Percentiles rank a stretch among this genome's conserved stretches.
These are phyloP conservation scores for Toxoplasma gondii DNA, from an alignment of 169 alveolate genomes.

Conservation along the genomic window DNA sequence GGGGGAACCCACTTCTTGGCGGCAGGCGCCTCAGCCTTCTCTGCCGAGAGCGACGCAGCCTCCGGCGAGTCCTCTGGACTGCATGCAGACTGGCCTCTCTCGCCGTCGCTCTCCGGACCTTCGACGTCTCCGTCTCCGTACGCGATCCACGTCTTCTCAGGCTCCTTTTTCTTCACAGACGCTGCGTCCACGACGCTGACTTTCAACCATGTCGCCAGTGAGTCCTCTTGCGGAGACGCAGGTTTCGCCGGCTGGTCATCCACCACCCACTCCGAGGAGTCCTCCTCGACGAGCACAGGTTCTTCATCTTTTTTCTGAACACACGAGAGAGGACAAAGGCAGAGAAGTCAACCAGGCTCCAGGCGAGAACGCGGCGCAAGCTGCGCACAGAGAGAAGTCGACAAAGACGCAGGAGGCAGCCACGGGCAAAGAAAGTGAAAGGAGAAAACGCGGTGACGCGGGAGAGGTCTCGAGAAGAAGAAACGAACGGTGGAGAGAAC, in stretches of 20 bases:
- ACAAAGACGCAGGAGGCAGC: no score
- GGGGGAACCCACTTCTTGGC: conserved; percentile 43
- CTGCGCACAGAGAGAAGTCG: no score
- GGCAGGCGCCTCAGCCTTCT: neutral
- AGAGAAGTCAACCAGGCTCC: neutral
- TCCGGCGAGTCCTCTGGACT: neutral
- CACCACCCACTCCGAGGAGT: conserved; percentile 17
- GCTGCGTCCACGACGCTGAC: conserved; percentile 33
- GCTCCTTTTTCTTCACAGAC: neutral
- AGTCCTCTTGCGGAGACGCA: neutral
- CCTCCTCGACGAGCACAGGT: neutral
- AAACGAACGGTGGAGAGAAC: no score
- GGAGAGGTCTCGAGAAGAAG: no score
- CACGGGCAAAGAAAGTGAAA: neutral
- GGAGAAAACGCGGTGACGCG: no score
- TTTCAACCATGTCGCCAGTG: conserved; percentile 16
- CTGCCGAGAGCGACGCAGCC: neutral
- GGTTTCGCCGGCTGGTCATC: neutral
- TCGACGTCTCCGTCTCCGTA: neutral
- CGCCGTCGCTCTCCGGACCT: neutral
- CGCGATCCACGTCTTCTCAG: neutral
- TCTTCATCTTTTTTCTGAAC: neutral
- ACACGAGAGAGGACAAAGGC: neutral
- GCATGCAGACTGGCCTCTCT: neutral
- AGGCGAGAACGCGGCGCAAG: no score